Evolutionary conservation across 768 basidiomycete species (phyloP).

Genomic region (Pleurotus pulmonarius): DNA sequence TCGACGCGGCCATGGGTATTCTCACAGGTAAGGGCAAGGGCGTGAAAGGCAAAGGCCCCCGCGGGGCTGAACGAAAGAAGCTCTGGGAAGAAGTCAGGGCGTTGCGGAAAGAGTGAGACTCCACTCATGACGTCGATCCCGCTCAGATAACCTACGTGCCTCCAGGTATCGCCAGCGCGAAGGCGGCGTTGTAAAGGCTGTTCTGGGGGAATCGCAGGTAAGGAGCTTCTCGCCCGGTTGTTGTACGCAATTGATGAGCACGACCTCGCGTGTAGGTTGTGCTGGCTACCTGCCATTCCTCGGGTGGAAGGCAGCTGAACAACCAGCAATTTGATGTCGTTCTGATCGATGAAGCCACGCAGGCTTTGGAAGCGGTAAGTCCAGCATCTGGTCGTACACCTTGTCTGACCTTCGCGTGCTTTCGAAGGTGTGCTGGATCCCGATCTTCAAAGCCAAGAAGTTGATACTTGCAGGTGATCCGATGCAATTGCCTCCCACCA

Average conservation of each 20-base stretch:
- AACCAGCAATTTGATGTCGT: conserved; percentile 85
- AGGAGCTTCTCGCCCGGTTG: background rate
- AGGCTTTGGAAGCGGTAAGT: conserved; percentile 88
- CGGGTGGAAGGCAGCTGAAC: conserved; percentile 79
- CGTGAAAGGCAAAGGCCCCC: conserved; percentile 60
- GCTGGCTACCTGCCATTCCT: conserved; percentile 90
- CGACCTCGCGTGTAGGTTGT: conserved; percentile 52
- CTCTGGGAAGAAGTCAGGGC: conserved; percentile 86
- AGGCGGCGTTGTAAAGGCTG: conserved; percentile 75
- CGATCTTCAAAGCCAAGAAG: conserved; percentile 89
- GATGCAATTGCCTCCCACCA: conserved; percentile 92
- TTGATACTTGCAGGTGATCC: conserved; percentile 92
- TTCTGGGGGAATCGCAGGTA: conserved; percentile 78
- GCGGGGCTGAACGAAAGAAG: conserved; percentile 73
- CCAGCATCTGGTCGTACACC: conserved; percentile 6
- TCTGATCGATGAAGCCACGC: conserved; percentile 97
- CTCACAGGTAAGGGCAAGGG: conserved; percentile 75
- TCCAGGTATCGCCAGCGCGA: conserved; percentile 85
- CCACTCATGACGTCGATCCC: background rate
- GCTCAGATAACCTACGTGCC: conserved; percentile 1
- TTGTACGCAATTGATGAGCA: no score
- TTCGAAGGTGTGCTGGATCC: conserved; percentile 85
- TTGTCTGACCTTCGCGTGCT: background rate
- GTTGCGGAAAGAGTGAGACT: conserved; percentile 81
- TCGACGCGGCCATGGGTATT: conserved; percentile 62